phyloP scores from a whole-genome alignment of 2,329 filamentous ascomycete genomes.

The Uncinocarpus reesii region DNA sequence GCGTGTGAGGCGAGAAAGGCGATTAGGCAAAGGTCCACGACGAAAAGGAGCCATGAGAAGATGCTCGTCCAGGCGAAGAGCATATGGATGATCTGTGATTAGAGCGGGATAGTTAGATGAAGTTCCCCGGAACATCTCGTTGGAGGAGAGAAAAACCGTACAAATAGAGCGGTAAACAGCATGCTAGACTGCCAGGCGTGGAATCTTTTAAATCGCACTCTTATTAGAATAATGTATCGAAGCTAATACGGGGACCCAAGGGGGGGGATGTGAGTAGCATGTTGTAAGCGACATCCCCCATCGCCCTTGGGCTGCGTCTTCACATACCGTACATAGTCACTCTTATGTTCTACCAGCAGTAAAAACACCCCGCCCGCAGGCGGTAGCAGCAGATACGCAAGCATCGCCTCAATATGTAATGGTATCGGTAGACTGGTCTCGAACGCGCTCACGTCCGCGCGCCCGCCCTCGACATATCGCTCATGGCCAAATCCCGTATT shows the following conservation, averaged over 20 bases:
- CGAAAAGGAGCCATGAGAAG: conserved; percentile 72
- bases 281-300: no score
- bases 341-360: conserved; percentile 81
- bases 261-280: neutral
- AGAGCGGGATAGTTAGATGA: neutral
- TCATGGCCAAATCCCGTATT: conserved; percentile 28
- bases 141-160: no score
- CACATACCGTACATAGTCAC: conserved; percentile 84
- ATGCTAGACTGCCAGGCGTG: conserved; percentile 93
- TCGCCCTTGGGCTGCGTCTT: no score
- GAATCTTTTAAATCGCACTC: conserved; percentile 50
- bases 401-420: conserved; percentile 78
- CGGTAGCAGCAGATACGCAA: conserved; percentile 78
- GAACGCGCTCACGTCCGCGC: conserved; percentile 65
- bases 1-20: conserved; percentile 66
- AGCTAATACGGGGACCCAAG: neutral
- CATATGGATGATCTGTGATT: conserved; percentile 63
- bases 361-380: conserved; percentile 77
- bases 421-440: conserved; percentile 80
- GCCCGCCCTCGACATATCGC: conserved; percentile 39
- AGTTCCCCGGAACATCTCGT: no score
- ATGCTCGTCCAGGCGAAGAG: conserved; percentile 76
- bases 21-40: conserved; percentile 65
- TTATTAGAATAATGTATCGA: neutral
- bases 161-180: conserved; percentile 61